Evolutionary conservation across 2,329 filamentous ascomycete genomes (phyloP).

Genomic region (Periconia sp.): DNA sequence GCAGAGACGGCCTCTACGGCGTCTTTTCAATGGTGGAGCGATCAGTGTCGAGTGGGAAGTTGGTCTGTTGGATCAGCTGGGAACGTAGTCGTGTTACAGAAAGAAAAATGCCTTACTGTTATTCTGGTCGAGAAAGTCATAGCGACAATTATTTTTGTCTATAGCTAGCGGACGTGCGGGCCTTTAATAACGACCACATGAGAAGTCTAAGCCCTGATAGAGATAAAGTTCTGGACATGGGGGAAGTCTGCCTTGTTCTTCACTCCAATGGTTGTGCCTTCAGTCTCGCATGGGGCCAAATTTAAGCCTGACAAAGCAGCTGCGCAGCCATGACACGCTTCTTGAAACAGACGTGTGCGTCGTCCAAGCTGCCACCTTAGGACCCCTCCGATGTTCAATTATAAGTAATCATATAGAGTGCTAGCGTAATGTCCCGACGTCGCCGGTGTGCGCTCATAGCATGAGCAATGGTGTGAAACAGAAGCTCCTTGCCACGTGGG

Average conservation of each 20-base stretch:
- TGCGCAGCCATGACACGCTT: constrained; percentile 7
- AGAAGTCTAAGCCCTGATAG: constrained; percentile 6
- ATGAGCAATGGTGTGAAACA: constrained; percentile 28
- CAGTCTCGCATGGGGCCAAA: constrained; percentile 14
- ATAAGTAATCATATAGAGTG: background rate
- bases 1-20: constrained; percentile 4
- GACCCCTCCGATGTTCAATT: too few species aligned
- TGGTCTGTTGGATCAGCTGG: background rate
- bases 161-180: constrained; percentile 8
- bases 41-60: background rate
- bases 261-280: constrained; percentile 3
- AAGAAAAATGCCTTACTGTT: constrained; percentile 11
- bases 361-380: too few species aligned
- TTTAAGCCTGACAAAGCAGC: constrained; percentile 4
- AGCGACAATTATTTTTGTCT: constrained; percentile 16
- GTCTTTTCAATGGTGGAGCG: background rate
- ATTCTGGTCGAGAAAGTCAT: constrained; percentile 5
- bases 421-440: too few species aligned
- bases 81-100: background rate
- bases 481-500: constrained; percentile 34
- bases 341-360: constrained; percentile 2
- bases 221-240: constrained; percentile 6
- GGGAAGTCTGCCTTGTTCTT: constrained; percentile 13
- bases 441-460: too few species aligned
- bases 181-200: constrained; percentile 5